phyloP scores from a whole-genome alignment of 768 basidiomycete genomes.

The Galerina sulciceps region DNA sequence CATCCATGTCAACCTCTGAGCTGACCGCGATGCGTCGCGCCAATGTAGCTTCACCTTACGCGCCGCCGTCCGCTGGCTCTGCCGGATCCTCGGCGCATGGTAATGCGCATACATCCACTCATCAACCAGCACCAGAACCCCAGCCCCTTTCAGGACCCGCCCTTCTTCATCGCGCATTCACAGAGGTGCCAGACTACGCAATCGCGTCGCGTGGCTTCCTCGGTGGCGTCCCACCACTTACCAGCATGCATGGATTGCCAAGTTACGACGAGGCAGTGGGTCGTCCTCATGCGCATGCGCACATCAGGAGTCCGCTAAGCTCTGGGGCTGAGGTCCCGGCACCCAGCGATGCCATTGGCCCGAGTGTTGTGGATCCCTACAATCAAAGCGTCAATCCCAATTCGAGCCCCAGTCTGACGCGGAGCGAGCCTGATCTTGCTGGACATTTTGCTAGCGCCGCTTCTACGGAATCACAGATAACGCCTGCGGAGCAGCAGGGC shows the following conservation, averaged over 20 bases:
- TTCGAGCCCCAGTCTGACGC: neutral
- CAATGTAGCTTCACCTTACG: constrained; percentile 1
- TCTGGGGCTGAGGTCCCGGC: neutral
- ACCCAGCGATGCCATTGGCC: neutral
- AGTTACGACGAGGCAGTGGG: constrained; percentile 77
- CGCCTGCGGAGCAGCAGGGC: neutral
- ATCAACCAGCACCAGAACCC: neutral
- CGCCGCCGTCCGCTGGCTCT: neutral
- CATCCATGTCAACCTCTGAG: constrained; percentile 8
- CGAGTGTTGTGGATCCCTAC: neutral
- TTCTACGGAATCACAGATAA: neutral
- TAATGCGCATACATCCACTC: neutral
- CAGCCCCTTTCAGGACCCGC: constrained; percentile 24
- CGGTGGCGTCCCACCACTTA: constrained; percentile 87
- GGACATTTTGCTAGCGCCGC: neutral
- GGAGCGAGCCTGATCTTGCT: constrained; percentile 5
- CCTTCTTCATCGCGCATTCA: constrained; percentile 66
- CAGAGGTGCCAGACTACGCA: constrained; percentile 84
- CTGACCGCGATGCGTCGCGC: constrained; percentile 7
- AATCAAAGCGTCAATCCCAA: neutral
- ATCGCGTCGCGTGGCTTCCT: constrained; percentile 87
- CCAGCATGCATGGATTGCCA: constrained; percentile 77
- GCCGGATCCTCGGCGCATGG: neutral
- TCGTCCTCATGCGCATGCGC: neutral
- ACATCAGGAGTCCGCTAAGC: neutral